Evolutionary conservation across 2,329 filamentous ascomycete genomes (phyloP), one percentile per base, ranked within the genome.

Genomic region (Ceratocystiopsis minuta): DNA sequence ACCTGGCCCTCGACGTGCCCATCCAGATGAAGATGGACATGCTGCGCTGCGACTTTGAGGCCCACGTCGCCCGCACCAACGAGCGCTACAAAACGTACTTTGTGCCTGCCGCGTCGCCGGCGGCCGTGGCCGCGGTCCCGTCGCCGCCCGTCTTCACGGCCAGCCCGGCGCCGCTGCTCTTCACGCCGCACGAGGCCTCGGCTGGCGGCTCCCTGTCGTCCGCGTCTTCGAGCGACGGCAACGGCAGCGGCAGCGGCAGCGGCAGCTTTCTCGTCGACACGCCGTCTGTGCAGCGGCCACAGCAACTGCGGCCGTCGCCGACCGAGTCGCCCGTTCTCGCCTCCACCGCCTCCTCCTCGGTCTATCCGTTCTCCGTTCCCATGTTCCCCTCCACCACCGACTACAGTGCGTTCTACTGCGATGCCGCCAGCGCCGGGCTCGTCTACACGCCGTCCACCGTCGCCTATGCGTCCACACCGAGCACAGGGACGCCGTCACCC

Each of bases 81-180:
- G 65, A 75, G 51, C 61, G 63, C 20, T 72, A 70, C 60, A 77
- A 74, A 57, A 76, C 75, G 54, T 77, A 76, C 53, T 58, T 66
- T 40, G 66, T 74, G 3, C 36, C 40, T 0, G 32, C 43, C 20
- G 43, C 40, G 10, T 16, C 45, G 3, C 14, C 39, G 1, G 37
- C 36, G 11, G 17, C 43, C 16, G 14, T 41, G 38, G 41, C 60
- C 34, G 50, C 40, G 16, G 33, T 58, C 36, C 53, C 53, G 42
- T 60, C 62, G n/a, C 51, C 57, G 17, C 55, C 60, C 24, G 54
- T 55, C 31, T 72, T 70, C 37, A 66, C 69, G 13, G 55, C 60
- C 40, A 62, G 54, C 50, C 62, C 66, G 16, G 57, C 55, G 47
- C 55, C 57, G 18, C 52, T 62, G 39, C 55, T 61, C 44, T 63